Percentiles rank a stretch among this genome's conserved stretches.
Conservation (phyloP, 805 yeast species). For the Aciculoconidium aculeatum region DNA sequence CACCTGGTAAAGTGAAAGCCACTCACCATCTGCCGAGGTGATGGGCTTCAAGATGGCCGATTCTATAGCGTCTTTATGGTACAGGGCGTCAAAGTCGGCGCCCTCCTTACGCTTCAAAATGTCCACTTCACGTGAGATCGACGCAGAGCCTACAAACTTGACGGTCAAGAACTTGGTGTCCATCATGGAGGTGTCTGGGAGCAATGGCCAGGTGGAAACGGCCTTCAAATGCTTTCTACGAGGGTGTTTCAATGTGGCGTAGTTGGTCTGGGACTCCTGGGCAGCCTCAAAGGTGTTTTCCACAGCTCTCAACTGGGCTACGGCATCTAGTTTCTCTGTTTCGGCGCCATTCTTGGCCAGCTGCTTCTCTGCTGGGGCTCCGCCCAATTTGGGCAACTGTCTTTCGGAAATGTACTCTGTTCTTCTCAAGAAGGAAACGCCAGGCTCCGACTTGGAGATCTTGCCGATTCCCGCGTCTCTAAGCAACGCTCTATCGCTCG, state of each 20-base stretch:
- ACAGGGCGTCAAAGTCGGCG: constrained; percentile 19
- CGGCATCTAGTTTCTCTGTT: constrained; percentile 42
- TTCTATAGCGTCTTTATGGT: constrained; percentile 35
- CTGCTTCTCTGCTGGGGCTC: constrained; percentile 13
- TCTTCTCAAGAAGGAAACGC: constrained; percentile 82
- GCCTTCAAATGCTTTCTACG: constrained; percentile 67
- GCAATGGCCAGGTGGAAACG: constrained; percentile 67
- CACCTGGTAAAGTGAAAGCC: constrained; percentile 55
- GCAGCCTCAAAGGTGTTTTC: constrained; percentile 74
- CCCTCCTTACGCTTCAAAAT: constrained; percentile 24
- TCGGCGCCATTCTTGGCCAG: constrained; percentile 14
- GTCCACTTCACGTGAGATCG: constrained; percentile 34
- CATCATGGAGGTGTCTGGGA: constrained; percentile 89
- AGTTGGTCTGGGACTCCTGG: constrained; percentile 37
- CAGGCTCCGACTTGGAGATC: constrained; percentile 38
- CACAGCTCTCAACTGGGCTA: constrained; percentile 58
- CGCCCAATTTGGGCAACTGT: constrained; percentile 21
- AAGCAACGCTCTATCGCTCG: constrained; percentile 69
- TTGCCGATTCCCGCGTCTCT: constrained; percentile 67
- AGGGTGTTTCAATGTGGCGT: constrained; percentile 62
- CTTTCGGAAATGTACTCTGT: constrained; percentile 86
- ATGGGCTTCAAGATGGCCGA: constrained; percentile 71
- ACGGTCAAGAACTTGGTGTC: constrained; percentile 68
- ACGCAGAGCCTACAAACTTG: constrained; percentile 57
- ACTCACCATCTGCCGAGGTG: constrained; percentile 64